Base-by-base conservation (phyloP, 305 asterid species). In the Fraxinus baroniana region DNA sequence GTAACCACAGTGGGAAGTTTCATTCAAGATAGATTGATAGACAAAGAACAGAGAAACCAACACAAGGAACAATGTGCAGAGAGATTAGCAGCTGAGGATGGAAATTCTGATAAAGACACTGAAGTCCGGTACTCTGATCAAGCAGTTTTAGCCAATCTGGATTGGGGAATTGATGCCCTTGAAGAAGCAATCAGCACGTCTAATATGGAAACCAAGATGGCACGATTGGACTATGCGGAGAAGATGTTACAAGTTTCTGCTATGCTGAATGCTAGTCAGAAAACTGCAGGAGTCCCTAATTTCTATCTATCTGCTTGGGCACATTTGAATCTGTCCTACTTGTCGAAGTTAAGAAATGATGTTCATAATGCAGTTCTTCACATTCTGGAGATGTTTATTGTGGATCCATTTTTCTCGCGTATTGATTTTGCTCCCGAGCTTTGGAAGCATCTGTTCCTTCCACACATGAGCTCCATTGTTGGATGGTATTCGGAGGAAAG, bases 271-370 rank as follows among this genome's bases (percentile, higher is more conserved):
- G 87, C 97, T 18, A 39, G 79, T 18, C 90, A 90, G 46, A 87
- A 80, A 86, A 94, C 98, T 35, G 98, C 97, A 0, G 98, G 97
- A 0, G 95, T 93, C 39, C 97, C 98, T 17, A 94, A 94, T 74
- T 92, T 71, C 35, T 94, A 94, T 88, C 91, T 94, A 74, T 93
- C 97, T 3, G 97, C 98, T 46, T 94, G 98, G 98, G 97, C 98
- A 0, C 93, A 92, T 60, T 66, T 94, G 18, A 93, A 94, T 32
- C 93, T 94, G 22, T 85, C 98, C 1, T 94, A 89, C 81, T 55
- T 93, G 76, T 91, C 93, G 91, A 89, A 87, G 84, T 70, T 94
- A 77, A 89, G 92, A 76, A 82, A 87, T 32, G 81, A 91, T 32
- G 49, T 72, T 20, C 88, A 86, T 22, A 88, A 77, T 83, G 83